Evolutionary conservation across 352 stramenopile genomes (phyloP), one percentile per base, ranked within the genome.

Genomic region (Phytophthora hybrid): DNA sequence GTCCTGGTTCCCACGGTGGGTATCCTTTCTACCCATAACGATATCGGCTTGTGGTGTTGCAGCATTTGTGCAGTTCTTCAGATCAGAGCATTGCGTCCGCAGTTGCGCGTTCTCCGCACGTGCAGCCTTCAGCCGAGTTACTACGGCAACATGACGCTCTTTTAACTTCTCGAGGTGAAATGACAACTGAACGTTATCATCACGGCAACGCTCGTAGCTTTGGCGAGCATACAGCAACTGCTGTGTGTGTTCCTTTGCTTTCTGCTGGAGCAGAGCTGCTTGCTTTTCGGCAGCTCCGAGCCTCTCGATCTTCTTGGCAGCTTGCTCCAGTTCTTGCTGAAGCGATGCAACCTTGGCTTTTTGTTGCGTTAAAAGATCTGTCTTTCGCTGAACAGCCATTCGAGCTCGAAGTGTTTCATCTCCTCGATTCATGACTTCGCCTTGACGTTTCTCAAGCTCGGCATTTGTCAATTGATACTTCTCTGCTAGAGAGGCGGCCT

Each of bases 341-440:
- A 82, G 66, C 9, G 56, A 66, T 0, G 74, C 63, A 1, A 69
- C 56, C 46, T 82, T 87, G 0, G 10, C 9, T 56, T 88, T 92
- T 44, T 85, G 80, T n/a, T 77, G 64, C 0, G 55, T 49, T 5
- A 90, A 59, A 18, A 92, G 57, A 32, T 92, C 82, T 4, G 73
- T 76, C 58, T 92, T 92, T 4, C 84, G 79, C 58, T 89, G 79
- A 5, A 85, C 23, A 11, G 82, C 72, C 21, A 73, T 59, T 18
- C 81, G 79, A 16, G 82, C 13, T 2, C 83, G 79, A 44, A 70
- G 55, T 2, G 66, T 55, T 63, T 90, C 81, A 10, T 75, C 65
- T 4, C 78, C 69, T 9, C 63, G 59, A 11, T n/a, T 71, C 6
- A 64, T 68, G 0, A 31, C 39, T 44, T 76, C 73, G 3, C 66